A percentile compares a stretch with the other conserved stretches of the same genome.
Conservation (phyloP, 2,329 filamentous ascomycete genomes). For the Sporothrix mexicana region DNA sequence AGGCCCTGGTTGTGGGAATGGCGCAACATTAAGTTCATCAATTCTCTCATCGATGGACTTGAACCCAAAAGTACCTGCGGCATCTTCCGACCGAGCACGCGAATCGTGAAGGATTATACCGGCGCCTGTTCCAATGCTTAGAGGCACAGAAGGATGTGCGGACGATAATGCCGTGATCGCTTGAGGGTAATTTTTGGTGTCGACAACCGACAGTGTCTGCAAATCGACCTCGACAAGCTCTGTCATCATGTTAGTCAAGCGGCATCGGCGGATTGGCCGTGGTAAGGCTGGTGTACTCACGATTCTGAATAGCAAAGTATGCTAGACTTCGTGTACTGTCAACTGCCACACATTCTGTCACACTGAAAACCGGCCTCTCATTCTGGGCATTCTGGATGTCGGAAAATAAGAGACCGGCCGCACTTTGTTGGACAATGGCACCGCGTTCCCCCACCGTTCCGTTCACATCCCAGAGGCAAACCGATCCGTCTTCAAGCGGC, state of each 20-base stretch:
- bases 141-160: conserved; percentile 66
- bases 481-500: conserved; percentile 82
- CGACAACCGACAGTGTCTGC: conserved; percentile 70
- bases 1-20: conserved; percentile 79
- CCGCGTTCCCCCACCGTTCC: conserved; percentile 62
- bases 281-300: conserved; percentile 39
- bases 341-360: conserved; percentile 83
- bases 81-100: conserved; percentile 51
- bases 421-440: conserved; percentile 68
- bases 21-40: conserved; percentile 49
- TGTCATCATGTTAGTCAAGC: conserved; percentile 37
- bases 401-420: conserved; percentile 69
- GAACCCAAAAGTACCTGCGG: conserved; percentile 39
- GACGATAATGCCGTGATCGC: conserved; percentile 83
- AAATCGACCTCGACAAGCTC: conserved; percentile 83
- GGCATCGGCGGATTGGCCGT: no score
- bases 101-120: conserved; percentile 85
- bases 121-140: conserved; percentile 83
- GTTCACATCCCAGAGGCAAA: conserved; percentile 84
- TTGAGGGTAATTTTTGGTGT: conserved; percentile 75
- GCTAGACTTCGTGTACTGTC: conserved; percentile 70
- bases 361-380: conserved; percentile 63
- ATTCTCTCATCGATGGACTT: conserved; percentile 47
- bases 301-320: conserved; percentile 79
- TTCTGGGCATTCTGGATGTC: conserved; percentile 51